These are phyloP conservation scores for Narthecium ossifragum DNA, from an alignment of 106 monocot genomes.

Conservation along the genomic window DNA sequence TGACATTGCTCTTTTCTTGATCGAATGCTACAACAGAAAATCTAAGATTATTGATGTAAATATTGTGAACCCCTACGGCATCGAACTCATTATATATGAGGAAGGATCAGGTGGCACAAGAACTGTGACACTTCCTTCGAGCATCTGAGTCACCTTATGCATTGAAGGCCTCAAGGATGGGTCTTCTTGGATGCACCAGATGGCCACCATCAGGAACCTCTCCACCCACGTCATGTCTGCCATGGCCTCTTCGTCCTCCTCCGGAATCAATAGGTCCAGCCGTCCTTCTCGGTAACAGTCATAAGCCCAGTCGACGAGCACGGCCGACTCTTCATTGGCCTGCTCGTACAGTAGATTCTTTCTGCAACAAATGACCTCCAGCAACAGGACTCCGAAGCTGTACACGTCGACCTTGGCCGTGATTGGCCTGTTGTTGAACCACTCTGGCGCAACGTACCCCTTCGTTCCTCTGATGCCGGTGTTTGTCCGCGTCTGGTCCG, in stretches of 20 bases:
- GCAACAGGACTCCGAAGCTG: conserved; percentile 45
- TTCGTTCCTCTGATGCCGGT: conserved; percentile 26
- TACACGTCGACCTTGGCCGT: conserved; percentile 52
- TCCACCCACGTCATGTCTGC: conserved; percentile 1
- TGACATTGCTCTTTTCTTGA: no score
- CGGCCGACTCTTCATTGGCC: conserved; percentile 12
- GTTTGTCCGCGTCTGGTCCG: conserved; percentile 25
- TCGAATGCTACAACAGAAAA: no score
- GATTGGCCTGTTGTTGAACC: conserved; percentile 38
- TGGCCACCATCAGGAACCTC: conserved; percentile 2
- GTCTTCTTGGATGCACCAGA: conserved; percentile 17
- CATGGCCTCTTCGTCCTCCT: neutral
- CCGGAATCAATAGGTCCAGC: neutral
- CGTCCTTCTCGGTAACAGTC: conserved; percentile 6
- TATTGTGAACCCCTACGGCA: no score
- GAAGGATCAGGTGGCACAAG: conserved; percentile 7
- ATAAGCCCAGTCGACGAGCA: conserved; percentile 27
- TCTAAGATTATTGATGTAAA: no score
- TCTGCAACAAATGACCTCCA: conserved; percentile 38
- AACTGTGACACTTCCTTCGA: conserved; percentile 13
- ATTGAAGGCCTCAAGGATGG: conserved; percentile 10
- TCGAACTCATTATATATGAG: neutral
- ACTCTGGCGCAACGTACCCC: conserved; percentile 46
- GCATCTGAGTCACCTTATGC: conserved; percentile 22
- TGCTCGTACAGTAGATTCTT: conserved; percentile 20